These are phyloP conservation scores for Colletotrichum lentis DNA, from an alignment of 2,329 filamentous ascomycete genomes.

Conservation along the genomic window DNA sequence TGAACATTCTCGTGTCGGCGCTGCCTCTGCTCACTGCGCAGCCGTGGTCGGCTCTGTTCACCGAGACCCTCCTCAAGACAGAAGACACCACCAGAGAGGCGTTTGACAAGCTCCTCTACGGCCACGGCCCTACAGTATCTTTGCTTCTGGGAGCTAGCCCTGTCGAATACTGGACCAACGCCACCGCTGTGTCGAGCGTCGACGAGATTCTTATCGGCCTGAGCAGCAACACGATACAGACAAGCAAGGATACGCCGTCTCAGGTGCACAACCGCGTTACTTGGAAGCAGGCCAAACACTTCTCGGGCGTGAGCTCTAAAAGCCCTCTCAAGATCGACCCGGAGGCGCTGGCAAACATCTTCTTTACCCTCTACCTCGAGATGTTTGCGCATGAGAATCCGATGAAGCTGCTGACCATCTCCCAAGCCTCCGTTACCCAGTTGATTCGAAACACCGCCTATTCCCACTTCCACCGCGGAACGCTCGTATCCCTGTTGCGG, in stretches of 20 bases:
- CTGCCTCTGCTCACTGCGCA: constrained; percentile 56
- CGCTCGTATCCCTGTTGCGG: constrained; percentile 52
- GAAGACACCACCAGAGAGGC: constrained; percentile 43
- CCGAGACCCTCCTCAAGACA: constrained; percentile 36
- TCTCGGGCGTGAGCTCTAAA: constrained; percentile 43
- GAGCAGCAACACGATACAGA: constrained; percentile 16
- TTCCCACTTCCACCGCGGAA: constrained; percentile 50
- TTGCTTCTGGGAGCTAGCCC: constrained; percentile 60
- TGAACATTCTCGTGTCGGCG: constrained; percentile 53
- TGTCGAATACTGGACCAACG: constrained; percentile 61
- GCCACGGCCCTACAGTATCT: constrained; percentile 56
- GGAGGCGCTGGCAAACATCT: constrained; percentile 48
- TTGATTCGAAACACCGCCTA: constrained; percentile 38
- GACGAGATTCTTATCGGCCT: constrained; percentile 50
- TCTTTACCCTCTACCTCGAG: constrained; percentile 54
- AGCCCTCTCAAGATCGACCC: constrained; percentile 47
- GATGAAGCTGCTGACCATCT: constrained; percentile 26
- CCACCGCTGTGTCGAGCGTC: constrained; percentile 51
- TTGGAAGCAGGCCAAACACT: constrained; percentile 50
- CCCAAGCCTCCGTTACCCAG: constrained; percentile 25
- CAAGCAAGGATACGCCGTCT: background rate
- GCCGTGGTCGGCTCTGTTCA: constrained; percentile 58
- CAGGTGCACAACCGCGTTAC: constrained; percentile 46
- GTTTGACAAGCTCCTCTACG: constrained; percentile 55
- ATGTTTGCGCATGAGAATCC: constrained; percentile 56